These are phyloP conservation scores for Beauveria brongniartii DNA, from an alignment of 2,329 filamentous ascomycete species.

Conservation along the genomic window DNA sequence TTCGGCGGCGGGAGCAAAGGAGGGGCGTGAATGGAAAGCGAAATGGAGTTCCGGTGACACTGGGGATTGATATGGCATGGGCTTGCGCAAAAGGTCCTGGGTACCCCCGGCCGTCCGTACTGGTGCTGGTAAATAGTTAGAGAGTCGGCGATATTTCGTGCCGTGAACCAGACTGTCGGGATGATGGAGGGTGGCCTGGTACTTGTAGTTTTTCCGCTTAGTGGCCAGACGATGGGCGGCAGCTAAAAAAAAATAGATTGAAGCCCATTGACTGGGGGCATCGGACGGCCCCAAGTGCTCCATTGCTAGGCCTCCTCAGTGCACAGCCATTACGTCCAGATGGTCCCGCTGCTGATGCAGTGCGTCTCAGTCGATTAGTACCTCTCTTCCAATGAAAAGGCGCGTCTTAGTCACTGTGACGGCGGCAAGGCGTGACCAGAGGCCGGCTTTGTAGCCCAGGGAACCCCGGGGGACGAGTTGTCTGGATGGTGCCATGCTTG, in stretches of 20 bases:
- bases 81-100: constrained; percentile 1
- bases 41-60: neutral
- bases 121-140: neutral
- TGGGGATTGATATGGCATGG: neutral
- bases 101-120: neutral
- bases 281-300: neutral
- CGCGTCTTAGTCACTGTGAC: too few relatives aligned
- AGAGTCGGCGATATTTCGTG: constrained; percentile 4
- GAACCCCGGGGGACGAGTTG: too few relatives aligned
- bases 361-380: too few relatives aligned
- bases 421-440: too few relatives aligned
- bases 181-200: constrained; percentile 11
- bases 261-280: neutral
- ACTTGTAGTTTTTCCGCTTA: constrained; percentile 9
- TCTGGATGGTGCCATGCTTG: too few relatives aligned
- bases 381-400: too few relatives aligned
- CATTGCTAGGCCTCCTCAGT: too few relatives aligned
- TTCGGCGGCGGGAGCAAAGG: neutral
- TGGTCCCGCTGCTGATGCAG: too few relatives aligned
- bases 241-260: neutral
- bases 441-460: too few relatives aligned
- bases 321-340: too few relatives aligned
- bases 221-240: neutral
- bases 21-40: neutral
- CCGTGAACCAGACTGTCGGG: constrained; percentile 11